These are phyloP conservation scores for Phragmites australis DNA, from an alignment of 176 grass and related monocot genomes.

Conservation along the genomic window DNA sequence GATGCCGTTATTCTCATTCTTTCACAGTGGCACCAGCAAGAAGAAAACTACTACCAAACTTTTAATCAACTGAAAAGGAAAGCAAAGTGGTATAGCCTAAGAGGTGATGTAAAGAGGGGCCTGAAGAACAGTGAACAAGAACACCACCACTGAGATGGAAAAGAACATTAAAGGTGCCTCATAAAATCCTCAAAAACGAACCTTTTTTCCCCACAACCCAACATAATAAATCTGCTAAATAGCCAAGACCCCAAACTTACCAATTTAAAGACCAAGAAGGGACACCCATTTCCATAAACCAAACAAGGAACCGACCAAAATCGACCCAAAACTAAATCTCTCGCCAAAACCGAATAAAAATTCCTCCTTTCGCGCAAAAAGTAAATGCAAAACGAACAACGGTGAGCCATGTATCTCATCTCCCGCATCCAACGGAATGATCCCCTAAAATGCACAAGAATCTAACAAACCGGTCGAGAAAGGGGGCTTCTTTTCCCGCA, in stretches of 20 bases:
- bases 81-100: constrained; percentile 1
- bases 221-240: neutral
- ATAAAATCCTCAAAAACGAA: neutral
- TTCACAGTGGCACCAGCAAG: constrained; percentile 18
- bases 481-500: neutral
- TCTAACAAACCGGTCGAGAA: neutral
- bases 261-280: neutral
- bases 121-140: constrained; percentile 34
- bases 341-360: neutral
- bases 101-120: constrained; percentile 17
- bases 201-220: neutral
- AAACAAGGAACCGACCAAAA: neutral
- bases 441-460: neutral
- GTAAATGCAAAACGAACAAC: neutral
- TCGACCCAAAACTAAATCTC: neutral
- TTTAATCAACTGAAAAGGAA: constrained; percentile 20
- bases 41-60: constrained; percentile 7
- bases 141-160: neutral
- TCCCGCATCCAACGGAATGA: neutral
- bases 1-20: constrained; percentile 6
- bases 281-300: neutral
- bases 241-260: neutral
- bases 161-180: neutral
- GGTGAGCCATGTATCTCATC: neutral
- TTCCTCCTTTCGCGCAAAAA: neutral